Base-by-base conservation (phyloP, 768 basidiomycete genomes). In the Peribolospora kevripleyi region DNA sequence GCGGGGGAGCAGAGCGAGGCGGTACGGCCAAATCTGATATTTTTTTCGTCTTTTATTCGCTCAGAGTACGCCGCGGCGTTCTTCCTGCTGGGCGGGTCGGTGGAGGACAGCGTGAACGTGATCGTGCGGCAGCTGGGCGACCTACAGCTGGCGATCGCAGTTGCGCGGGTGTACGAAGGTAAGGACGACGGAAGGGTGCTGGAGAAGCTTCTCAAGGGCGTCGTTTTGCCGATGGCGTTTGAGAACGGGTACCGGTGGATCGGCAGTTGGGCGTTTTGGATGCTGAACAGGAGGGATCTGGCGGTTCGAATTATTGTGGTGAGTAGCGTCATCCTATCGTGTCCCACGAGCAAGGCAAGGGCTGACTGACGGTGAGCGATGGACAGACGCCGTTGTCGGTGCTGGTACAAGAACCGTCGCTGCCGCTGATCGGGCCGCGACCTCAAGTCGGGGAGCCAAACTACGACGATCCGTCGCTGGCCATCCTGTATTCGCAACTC, bases 1-100 rank as follows among this genome's bases (percentile, higher is more conserved):
- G 13, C 14, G 10, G 50, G 9, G n/a, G 36, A 11, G 6, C 25
- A 7, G 4, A 37, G 14, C 25, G 42, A 11, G 38, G 36, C 9
- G 13, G 51, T 36, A 36, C 25, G 25, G 25, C 9, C 50, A 40
- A 42, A 5, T 8, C 3, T 7, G 1, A 42, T 52, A 51, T n/a
- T 52, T 42, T 54, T 36, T 46, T 47, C 39, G 47, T 64, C 38
- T 51, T 60, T 53, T 38, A 37, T 40, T 36, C 13, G 55, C 14
- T 9, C 64, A 95, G 93, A 87, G 65, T 97, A 95, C 64, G 90
- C 93, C n/a, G 88, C 88, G 0, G 90, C 88, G 1, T 98, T 98
- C 70, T 98, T 98, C 71, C 72, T 98, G 46, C 75, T 98, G 0
- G 91, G 86, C 6, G 81, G 79, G 36, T 78, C 80, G 47, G 68